Evolutionary conservation across 1,284 basidiomycete species (phyloP), one percentile per base, ranked within the genome.

Genomic region (Bothia castanella): DNA sequence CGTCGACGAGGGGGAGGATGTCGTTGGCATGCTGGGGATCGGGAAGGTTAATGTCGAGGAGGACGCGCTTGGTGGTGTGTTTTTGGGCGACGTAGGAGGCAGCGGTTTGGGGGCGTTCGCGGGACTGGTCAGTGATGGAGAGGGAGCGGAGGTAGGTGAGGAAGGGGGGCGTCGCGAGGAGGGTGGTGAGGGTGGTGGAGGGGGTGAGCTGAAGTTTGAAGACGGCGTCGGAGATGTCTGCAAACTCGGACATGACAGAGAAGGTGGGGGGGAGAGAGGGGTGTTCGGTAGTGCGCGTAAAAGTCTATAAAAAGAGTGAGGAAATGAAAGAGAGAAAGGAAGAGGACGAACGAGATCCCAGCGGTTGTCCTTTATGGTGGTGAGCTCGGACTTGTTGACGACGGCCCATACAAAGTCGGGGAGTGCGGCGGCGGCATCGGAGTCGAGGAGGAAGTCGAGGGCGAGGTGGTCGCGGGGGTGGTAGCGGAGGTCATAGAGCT

Each of bases 341-440:
- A 76, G 29, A 20, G 19, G 31, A 77, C 85, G 63, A 53, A 95
- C 92, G 66, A 95, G 68, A 69, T 95, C 92, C 87, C 90, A 96
- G 51, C 92, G 79, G 47, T 77, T 72, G 54, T 83, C 74, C 68
- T 83, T 85, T 61, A 91, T 77, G 27, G 73, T 72, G 53, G 77
- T 71, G 58, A 95, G 76, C 58, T 88, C 83, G 52, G 85, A 79
- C 75, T 95, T 95, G 38, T 80, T 77, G 27, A 93, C 84, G 41
- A 94, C 68, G 11, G 81, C 91, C 85, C 87, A 95, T 2, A 94
- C 89, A 62, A 91, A 92, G 49, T 83, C 80, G 19, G 77, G 74
- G 31, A 62, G 71, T 57, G 72, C 75, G 2, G 73, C 60, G n/a
- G 77, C 66, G 6, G 77, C 66, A 40, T 77, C 74, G 25, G 78